Evolutionary conservation across 805 yeast genomes (phyloP).

Genomic region (Candida piceae): DNA sequence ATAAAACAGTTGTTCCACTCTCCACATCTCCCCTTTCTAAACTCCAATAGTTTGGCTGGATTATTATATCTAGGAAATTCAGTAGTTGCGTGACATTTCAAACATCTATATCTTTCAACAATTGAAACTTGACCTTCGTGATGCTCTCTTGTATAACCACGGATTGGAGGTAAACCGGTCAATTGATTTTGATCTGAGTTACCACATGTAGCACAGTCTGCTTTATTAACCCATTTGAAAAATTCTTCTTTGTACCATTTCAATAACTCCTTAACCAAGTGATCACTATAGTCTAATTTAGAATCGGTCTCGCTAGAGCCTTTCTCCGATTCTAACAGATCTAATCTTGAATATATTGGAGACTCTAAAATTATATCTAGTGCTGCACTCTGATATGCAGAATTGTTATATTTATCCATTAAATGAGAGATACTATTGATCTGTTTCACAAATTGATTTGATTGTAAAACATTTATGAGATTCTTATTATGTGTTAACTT

Average conservation of each 20-base stretch:
- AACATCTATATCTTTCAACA: slow-evolving; percentile 64
- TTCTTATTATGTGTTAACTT: slow-evolving; percentile 1
- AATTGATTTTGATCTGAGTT: slow-evolving; percentile 37
- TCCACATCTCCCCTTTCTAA: slow-evolving; percentile 82
- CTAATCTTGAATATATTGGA: slow-evolving; percentile 51
- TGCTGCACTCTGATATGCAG: slow-evolving; percentile 46
- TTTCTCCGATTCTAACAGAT: slow-evolving; percentile 19
- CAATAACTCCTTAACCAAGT: slow-evolving; percentile 51
- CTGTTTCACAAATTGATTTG: slow-evolving; percentile 10
- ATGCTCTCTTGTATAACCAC: slow-evolving; percentile 43
- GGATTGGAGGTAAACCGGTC: slow-evolving; percentile 30
- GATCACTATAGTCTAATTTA: slow-evolving; percentile 46
- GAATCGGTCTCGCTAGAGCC: slow-evolving; percentile 1
- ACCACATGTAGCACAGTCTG: slow-evolving; percentile 53
- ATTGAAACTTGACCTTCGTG: slow-evolving; percentile 45
- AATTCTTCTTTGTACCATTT: slow-evolving; percentile 73
- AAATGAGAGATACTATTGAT: slow-evolving; percentile 7
- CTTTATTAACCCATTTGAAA: slow-evolving; percentile 78
- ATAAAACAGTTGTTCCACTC: slow-evolving; percentile 91
- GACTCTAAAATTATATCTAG: slow-evolving; percentile 58
- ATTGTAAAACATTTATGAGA: slow-evolving; percentile 1
- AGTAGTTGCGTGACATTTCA: slow-evolving; percentile 38
- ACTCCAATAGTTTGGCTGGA: slow-evolving; percentile 54
- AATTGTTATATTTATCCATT: slow-evolving; percentile 37
- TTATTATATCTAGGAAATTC: slow-evolving; percentile 77